A percentile compares a stretch with the other conserved stretches of the same genome.
phyloP scores from a whole-genome alignment of 106 monocot species.

The Xerophyta viscosa region DNA sequence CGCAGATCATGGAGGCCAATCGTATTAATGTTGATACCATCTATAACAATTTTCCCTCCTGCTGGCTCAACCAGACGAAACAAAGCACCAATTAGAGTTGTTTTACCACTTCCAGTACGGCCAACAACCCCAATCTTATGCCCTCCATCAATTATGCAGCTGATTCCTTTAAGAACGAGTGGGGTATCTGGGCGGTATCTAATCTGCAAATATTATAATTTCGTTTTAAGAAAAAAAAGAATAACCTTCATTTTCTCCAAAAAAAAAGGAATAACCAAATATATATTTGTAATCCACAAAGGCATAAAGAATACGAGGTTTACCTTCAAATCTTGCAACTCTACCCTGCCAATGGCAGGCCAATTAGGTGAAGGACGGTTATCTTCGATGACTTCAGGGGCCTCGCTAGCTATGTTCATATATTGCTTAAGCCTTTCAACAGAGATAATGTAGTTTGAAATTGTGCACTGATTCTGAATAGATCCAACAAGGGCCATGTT shows the following conservation, averaged over 20 bases:
- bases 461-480: constrained; percentile 80
- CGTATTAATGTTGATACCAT: constrained; percentile 56
- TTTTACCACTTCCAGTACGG: constrained; percentile 90
- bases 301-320: neutral
- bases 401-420: constrained; percentile 75
- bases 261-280: neutral
- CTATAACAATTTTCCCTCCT: constrained; percentile 60
- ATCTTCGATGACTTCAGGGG: constrained; percentile 55
- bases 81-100: constrained; percentile 64
- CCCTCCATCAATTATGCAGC: constrained; percentile 70
- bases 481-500: constrained; percentile 74
- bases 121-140: constrained; percentile 90
- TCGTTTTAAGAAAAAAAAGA: neutral
- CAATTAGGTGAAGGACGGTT: constrained; percentile 53
- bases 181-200: constrained; percentile 62
- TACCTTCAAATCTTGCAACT: constrained; percentile 76
- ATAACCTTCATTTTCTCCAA: neutral
- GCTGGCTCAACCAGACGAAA: constrained; percentile 84
- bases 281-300: too few species aligned
- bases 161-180: constrained; percentile 64
- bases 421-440: constrained; percentile 92
- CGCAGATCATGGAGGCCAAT: constrained; percentile 90
- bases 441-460: constrained; percentile 83
- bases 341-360: constrained; percentile 71
- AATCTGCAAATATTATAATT: constrained; percentile 39